Conservation (phyloP, 768 basidiomycete species). For the Boletellus sp. region DNA sequence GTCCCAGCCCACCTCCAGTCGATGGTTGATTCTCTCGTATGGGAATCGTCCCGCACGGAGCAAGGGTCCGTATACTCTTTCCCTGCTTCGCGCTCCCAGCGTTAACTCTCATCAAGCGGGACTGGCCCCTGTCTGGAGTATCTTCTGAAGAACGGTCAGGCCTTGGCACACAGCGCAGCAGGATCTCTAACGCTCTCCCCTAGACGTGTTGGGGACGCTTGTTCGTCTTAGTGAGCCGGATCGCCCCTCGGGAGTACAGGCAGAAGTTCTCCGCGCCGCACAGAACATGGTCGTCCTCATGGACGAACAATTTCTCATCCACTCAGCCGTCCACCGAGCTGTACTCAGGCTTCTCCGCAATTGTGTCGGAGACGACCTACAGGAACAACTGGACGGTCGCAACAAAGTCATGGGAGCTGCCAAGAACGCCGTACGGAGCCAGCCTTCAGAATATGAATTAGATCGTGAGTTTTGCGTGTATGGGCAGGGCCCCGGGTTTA, state of each 20-base stretch:
- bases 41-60: constrained; percentile 80
- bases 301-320: constrained; percentile 91
- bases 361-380: constrained; percentile 89
- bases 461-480: constrained; percentile 57
- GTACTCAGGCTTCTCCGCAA: constrained; percentile 79
- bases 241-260: constrained; percentile 85
- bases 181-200: not conserved
- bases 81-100: constrained; percentile 1
- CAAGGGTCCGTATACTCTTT: constrained; percentile 63
- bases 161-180: not conserved
- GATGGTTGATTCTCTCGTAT: constrained; percentile 82
- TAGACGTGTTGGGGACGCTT: constrained; percentile 80
- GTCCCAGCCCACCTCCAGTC: constrained; percentile 73
- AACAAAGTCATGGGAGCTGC: constrained; percentile 82
- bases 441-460: constrained; percentile 86
- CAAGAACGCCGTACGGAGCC: constrained; percentile 56
- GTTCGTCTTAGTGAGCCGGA: constrained; percentile 85
- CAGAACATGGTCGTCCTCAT: constrained; percentile 89
- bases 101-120: constrained; percentile 43
- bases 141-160: constrained; percentile 78
- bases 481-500: constrained; percentile 2
- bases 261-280: constrained; percentile 80
- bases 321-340: constrained; percentile 85
- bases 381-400: constrained; percentile 81
- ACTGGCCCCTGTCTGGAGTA: constrained; percentile 92